These are phyloP conservation scores for Setomelanomma holmii DNA, from an alignment of 2,329 filamentous ascomycete genomes.

Conservation along the genomic window DNA sequence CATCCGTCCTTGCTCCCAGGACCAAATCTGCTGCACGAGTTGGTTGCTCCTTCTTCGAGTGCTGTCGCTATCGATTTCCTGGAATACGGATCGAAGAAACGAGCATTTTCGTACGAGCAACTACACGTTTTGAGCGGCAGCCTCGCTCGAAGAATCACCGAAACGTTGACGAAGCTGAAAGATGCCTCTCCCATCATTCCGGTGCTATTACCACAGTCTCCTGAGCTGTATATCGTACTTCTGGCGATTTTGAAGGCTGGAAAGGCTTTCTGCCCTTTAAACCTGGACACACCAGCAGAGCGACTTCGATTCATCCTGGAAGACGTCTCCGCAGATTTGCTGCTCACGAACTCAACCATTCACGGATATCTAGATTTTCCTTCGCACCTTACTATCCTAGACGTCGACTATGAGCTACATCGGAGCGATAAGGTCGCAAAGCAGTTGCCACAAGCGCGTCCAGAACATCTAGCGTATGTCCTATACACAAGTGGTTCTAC, in stretches of 20 bases:
- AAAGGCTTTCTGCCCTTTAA: slow-evolving; percentile 84
- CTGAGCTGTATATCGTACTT: slow-evolving; percentile 77
- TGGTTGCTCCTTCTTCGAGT: slow-evolving; percentile 60
- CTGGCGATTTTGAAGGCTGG: slow-evolving; percentile 82
- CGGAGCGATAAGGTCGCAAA: slow-evolving; percentile 25
- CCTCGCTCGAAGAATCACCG: slow-evolving; percentile 56
- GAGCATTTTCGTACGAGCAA: slow-evolving; percentile 65
- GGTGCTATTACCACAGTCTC: slow-evolving; percentile 77
- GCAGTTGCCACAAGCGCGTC: slow-evolving; percentile 22
- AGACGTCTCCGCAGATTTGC: slow-evolving; percentile 74
- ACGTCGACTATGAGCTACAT: slow-evolving; percentile 50
- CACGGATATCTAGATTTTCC: slow-evolving; percentile 47
- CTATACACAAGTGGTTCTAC: slow-evolving; percentile 95
- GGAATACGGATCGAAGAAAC: slow-evolving; percentile 54
- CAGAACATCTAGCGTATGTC: slow-evolving; percentile 73
- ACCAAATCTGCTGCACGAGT: slow-evolving; percentile 65
- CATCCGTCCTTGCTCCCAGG: slow-evolving; percentile 61
- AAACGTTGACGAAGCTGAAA: slow-evolving; percentile 32
- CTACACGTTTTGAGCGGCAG: slow-evolving; percentile 66
- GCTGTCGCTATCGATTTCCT: slow-evolving; percentile 69
- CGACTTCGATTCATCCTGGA: slow-evolving; percentile 79
- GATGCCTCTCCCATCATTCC: slow-evolving; percentile 66
- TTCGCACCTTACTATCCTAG: slow-evolving; percentile 48
- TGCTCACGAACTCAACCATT: slow-evolving; percentile 68
- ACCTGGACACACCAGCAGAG: slow-evolving; percentile 77